These are phyloP conservation scores for Saccharomycopsis lassenensis DNA, from an alignment of 805 yeast genomes.

Conservation along the genomic window DNA sequence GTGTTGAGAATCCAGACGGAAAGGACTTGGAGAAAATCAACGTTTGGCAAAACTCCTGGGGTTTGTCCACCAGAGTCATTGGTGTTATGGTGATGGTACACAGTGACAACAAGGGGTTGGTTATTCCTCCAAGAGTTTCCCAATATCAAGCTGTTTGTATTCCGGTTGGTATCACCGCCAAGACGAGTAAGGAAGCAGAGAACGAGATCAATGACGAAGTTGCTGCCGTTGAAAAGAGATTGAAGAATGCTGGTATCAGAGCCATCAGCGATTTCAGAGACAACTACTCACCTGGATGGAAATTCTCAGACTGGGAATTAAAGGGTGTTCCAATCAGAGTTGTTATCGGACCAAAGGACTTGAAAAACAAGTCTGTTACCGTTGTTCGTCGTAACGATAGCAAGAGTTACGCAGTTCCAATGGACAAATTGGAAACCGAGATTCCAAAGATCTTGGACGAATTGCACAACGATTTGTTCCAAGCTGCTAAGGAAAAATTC, in stretches of 20 bases:
- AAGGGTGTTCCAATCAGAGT: slow-evolving; percentile 91
- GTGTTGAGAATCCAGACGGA: slow-evolving; percentile 93
- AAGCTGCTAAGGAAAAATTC: slow-evolving; percentile 69
- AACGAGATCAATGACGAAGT: slow-evolving; percentile 61
- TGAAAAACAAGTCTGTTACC: slow-evolving; percentile 64
- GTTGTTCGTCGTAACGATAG: slow-evolving; percentile 92
- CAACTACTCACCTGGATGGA: slow-evolving; percentile 97
- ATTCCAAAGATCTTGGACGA: slow-evolving; percentile 71
- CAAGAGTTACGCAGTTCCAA: slow-evolving; percentile 54
- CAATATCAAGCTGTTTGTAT: slow-evolving; percentile 84
- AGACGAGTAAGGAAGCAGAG: slow-evolving; percentile 70
- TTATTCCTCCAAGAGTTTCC: slow-evolving; percentile 94
- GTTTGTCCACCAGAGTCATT: slow-evolving; percentile 93
- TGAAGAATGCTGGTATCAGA: slow-evolving; percentile 56
- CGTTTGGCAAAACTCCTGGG: slow-evolving; percentile 99
- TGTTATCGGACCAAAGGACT: slow-evolving; percentile 95
- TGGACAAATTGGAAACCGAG: slow-evolving; percentile 52
- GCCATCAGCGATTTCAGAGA: slow-evolving; percentile 82
- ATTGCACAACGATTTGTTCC: slow-evolving; percentile 66
- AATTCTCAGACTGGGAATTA: slow-evolving; percentile 93
- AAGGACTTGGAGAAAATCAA: slow-evolving; percentile 73
- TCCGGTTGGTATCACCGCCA: slow-evolving; percentile 90
- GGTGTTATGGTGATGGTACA: slow-evolving; percentile 99
- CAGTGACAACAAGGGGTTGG: slow-evolving; percentile 96
- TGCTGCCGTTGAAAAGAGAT: slow-evolving; percentile 50